Base-by-base conservation (phyloP, 1,284 basidiomycete species). In the Trichosporon asahii region DNA sequence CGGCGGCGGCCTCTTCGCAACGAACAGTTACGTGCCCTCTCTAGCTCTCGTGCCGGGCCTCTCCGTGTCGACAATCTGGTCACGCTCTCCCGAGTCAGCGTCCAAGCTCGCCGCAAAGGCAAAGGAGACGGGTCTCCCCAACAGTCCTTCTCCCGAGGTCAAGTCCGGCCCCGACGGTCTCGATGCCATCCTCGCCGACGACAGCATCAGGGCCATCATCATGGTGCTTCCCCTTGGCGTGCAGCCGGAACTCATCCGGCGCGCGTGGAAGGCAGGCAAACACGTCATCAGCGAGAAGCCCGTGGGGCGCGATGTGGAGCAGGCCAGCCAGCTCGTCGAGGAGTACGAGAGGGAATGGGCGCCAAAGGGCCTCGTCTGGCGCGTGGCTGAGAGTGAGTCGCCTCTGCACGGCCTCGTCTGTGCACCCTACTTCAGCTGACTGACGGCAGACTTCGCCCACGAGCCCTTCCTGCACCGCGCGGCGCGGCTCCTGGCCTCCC, bases 241-340 rank as follows among this genome's bases (percentile, higher is more conserved):
- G 12, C 92, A 93, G 79, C 91, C 92, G 0, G 82, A 83, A 8
- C 84, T 93, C 67, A 85, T 95, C 70, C 81, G 88, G 69, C 87
- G 87, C 75, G 79, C 79, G 1, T 74, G 81, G 68, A 70, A 78
- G 12, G 90, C 90, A 0, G 91, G 92, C 25, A 95, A 95, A 83
- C 91, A 94, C 76, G 92, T 95, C 65, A 80, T 95, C 68, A 90
- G 89, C 33, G 80, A 82, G 85, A 95, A 95, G 78, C 93, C 93
- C 6, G 86, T 94, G n/a, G 91, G 89, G 1, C 85, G 89, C 46
- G 88, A 90, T 75, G 89, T 94, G 35, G 85, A 85, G 40, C 83
- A 85, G 2, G 93, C 90, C 0, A 81, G 88, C 61, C 83, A 85
- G 70, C 85, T 94, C 40, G 89, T 95, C 77, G 84, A 86, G 55